Base-by-base conservation (phyloP, 2,329 filamentous ascomycete genomes). In the Talaromyces albobiverticillius region DNA sequence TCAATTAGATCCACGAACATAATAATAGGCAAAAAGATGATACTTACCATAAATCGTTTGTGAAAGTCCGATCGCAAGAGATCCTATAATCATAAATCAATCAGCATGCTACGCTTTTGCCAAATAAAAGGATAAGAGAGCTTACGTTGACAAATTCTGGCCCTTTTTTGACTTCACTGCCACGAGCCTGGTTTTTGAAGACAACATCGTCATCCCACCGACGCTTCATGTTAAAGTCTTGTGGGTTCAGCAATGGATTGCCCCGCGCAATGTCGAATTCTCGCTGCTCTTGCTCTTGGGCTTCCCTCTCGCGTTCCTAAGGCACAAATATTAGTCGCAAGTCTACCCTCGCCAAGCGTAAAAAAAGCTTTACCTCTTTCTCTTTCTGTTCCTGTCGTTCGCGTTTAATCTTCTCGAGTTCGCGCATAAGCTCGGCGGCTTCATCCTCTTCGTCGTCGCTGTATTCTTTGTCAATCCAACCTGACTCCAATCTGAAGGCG, bases 131-230 rank as follows among this genome's bases (percentile, higher is more conserved):
- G 16, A 10, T 40, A 3, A 16, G 36, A 23, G 26, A 20, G 76
- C 85, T 76, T 71, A 90, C 91, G 69, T 99, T 99, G 72, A 99
- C 92, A 75, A 99, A 99, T 73, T 96, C 92, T 77, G 93, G 95
- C 77, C 88, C 91, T 59, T 87, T 85, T 77, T 87, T 92, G 59
- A 96, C 90, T 67, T 97, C 93, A 0, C 92, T 96, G 8, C 93
- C 94, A 56, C 94, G 83, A 31, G 93, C 94, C 76, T 99, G 94
- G 72, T 99, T 99, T 79, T 96, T 97, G 77, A 99, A 99, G 2
- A 99, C 92, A 11, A 99, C 94, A 69, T 99, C 94, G 65, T 99
- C 94, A 64, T 99, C 94, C 94, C 94, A 99, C 63, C 92, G 76
- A 11, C 69, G 65, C 60, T 96, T 96, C 66, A 96, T 86, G 55